These are phyloP conservation scores for Verticillium nubilum DNA, from an alignment of 2,329 filamentous ascomycete genomes.

Conservation along the genomic window DNA sequence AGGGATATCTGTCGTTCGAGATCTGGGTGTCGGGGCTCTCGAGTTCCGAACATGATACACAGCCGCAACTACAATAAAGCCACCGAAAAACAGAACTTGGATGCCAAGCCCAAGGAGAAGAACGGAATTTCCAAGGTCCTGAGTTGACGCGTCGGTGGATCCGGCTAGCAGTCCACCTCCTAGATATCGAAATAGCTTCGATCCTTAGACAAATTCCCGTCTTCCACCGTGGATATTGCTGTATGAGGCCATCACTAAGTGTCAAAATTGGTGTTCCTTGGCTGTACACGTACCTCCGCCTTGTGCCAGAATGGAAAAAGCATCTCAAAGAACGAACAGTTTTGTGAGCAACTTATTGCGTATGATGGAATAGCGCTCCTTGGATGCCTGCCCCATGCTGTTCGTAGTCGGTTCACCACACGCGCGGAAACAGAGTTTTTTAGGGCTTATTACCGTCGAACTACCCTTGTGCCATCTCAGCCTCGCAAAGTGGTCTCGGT, in stretches of 20 bases:
- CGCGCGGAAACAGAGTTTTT: too few relatives aligned
- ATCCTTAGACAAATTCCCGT: too few relatives aligned
- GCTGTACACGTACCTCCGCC: constrained; percentile 28
- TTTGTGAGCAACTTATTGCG: constrained; percentile 40
- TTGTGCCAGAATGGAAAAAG: constrained; percentile 47
- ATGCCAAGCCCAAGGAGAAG: constrained; percentile 47
- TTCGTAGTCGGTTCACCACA: too few relatives aligned
- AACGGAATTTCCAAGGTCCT: constrained; percentile 32
- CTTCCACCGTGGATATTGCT: too few relatives aligned
- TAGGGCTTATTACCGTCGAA: too few relatives aligned
- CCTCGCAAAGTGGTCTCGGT: too few relatives aligned
- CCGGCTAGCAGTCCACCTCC: constrained; percentile 14
- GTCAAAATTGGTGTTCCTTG: background rate
- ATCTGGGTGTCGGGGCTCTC: constrained; percentile 10
- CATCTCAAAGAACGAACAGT: constrained; percentile 48
- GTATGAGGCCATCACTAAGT: too few relatives aligned
- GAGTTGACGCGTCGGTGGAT: constrained; percentile 12
- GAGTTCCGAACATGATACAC: constrained; percentile 36
- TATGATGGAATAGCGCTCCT: constrained; percentile 25
- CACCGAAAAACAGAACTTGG: constrained; percentile 50
- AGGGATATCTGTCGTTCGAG: constrained; percentile 16
- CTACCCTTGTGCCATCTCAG: too few relatives aligned
- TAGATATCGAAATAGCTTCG: background rate
- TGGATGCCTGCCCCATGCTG: too few relatives aligned
- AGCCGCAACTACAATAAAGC: constrained; percentile 44